Evolutionary conservation across 352 stramenopile species (phyloP).

Genomic region (Globisporangium cylindrosporum): DNA sequence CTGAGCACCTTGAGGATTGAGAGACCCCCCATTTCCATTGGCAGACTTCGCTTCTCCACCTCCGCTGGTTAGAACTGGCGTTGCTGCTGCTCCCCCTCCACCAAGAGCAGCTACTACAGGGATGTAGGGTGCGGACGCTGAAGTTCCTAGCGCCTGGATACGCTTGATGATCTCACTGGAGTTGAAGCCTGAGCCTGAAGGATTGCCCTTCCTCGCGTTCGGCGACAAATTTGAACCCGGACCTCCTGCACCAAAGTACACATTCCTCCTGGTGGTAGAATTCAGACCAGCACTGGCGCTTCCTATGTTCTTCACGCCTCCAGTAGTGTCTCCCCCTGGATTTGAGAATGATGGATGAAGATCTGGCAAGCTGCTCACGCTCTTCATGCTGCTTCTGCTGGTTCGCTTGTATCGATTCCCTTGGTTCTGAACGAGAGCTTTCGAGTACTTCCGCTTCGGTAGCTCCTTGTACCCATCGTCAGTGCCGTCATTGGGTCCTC

Average conservation of each 20-base stretch:
- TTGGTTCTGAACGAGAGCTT: slow-evolving; percentile 1
- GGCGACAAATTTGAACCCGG: not conserved
- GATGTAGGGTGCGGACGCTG: slow-evolving; percentile 29
- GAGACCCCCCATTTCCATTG: not conserved
- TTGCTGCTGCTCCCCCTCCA: slow-evolving; percentile 5
- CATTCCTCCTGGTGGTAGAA: slow-evolving; percentile 1
- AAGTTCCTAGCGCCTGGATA: slow-evolving; percentile 52
- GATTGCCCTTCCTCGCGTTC: not conserved
- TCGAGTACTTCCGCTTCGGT: slow-evolving; percentile 18
- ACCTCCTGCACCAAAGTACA: not conserved
- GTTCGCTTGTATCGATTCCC: slow-evolving; percentile 2
- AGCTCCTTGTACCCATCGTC: not conserved
- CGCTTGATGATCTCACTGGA: slow-evolving; percentile 47
- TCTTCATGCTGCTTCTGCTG: slow-evolving; percentile 20
- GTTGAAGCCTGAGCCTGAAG: slow-evolving; percentile 24
- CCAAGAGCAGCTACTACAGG: slow-evolving; percentile 6
- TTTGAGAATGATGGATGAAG: slow-evolving; percentile 20
- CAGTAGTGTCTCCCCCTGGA: not conserved
- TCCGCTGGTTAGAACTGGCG: not conserved
- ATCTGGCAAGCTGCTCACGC: slow-evolving; percentile 38
- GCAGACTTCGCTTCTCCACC: not conserved
- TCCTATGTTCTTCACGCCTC: not conserved
- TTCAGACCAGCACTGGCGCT: not conserved
- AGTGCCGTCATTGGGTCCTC: not conserved
- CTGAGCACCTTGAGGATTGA: not conserved